These are phyloP conservation scores for Rubia yunnanensis DNA, from an alignment of 257 asterid species.

Conservation along the genomic window DNA sequence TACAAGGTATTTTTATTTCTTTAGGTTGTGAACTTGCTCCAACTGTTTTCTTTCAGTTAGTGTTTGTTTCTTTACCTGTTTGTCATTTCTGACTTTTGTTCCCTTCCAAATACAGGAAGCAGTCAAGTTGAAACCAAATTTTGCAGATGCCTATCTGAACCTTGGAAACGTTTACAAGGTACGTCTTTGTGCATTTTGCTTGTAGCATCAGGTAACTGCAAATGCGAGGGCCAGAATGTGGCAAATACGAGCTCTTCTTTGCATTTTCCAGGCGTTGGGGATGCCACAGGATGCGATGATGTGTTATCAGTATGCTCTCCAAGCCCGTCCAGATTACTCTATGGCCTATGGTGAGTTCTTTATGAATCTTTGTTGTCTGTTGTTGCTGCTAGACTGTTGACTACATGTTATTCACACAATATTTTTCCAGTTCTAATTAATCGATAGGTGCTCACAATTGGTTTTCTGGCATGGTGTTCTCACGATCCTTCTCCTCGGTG, in stretches of 20 bases:
- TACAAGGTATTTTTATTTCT: constrained; percentile 51
- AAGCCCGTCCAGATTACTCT: constrained; percentile 83
- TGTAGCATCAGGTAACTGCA: constrained; percentile 40
- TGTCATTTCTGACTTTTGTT: not conserved
- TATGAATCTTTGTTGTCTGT: not conserved
- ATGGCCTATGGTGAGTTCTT: constrained; percentile 82
- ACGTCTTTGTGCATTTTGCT: constrained; percentile 39
- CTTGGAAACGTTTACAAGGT: constrained; percentile 99
- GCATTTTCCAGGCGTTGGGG: constrained; percentile 83
- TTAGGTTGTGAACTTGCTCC: not conserved
- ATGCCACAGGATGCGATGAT: constrained; percentile 88
- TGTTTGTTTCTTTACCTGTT: constrained; percentile 6
- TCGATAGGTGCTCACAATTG: not conserved
- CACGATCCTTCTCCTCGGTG: not conserved
- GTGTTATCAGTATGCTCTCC: constrained; percentile 89
- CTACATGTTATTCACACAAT: not conserved
- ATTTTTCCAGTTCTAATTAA: not conserved
- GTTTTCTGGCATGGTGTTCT: not conserved
- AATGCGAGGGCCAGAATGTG: constrained; percentile 38
- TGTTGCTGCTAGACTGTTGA: not conserved
- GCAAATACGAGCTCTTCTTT: constrained; percentile 48
- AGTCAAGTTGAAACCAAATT: constrained; percentile 88
- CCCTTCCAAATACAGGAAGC: constrained; percentile 58
- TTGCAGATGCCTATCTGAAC: constrained; percentile 85
- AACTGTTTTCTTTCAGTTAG: constrained; percentile 5